phyloP scores from a whole-genome alignment of 352 stramenopile genomes.

The Globisporangium emineosum region DNA sequence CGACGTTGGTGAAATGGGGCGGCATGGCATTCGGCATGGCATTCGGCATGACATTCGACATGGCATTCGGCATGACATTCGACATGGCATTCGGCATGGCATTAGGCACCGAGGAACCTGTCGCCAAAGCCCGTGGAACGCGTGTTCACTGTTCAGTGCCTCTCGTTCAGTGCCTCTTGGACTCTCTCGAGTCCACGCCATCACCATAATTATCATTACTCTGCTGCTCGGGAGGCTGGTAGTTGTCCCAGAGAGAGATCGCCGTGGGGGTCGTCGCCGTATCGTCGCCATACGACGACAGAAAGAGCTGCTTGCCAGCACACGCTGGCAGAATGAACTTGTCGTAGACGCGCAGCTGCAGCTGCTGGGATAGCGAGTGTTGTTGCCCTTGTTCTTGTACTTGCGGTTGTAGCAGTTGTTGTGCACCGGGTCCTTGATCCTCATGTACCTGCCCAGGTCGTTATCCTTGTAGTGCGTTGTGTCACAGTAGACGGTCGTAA shows the following conservation, averaged over 20 bases:
- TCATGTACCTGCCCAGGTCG: not conserved
- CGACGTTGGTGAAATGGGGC: no score
- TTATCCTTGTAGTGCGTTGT: not conserved
- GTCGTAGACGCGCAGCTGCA: not conserved
- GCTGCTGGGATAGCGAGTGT: not conserved
- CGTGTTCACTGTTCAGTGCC: no score
- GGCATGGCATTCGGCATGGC: no score
- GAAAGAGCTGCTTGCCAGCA: not conserved
- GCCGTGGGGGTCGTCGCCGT: conserved; percentile 4
- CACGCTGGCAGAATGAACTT: conserved; percentile 7
- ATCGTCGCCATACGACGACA: conserved; percentile 8
- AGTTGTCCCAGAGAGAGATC: conserved; percentile 7
- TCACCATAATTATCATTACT: not conserved
- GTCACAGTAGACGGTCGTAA: not conserved
- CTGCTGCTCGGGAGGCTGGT: not conserved
- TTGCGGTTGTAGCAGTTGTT: not conserved
- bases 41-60: no score
- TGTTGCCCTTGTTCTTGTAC: not conserved
- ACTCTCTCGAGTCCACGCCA: not conserved
- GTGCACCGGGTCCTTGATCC: conserved; percentile 2
- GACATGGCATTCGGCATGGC: no score
- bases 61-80: no score
- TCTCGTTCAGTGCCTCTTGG: not conserved
- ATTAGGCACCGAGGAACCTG: not conserved
- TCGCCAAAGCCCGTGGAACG: not conserved